phyloP scores from a whole-genome alignment of 2,329 filamentous ascomycete species.

The Capronia epimyces region DNA sequence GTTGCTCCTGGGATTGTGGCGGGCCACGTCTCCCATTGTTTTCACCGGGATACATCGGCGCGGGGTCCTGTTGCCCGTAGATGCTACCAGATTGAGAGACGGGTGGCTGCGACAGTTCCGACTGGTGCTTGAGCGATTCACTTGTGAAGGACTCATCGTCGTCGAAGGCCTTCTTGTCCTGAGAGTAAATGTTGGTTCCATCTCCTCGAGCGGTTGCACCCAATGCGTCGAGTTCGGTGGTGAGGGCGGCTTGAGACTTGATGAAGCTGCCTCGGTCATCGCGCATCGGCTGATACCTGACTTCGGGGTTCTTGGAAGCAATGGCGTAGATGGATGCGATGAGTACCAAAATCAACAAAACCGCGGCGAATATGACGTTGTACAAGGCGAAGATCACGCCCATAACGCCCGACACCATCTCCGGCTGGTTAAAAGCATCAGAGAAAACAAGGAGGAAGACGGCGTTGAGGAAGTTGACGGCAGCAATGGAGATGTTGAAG shows the following conservation, averaged over 20 bases:
- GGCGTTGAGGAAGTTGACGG: conserved; percentile 83
- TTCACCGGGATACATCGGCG: conserved; percentile 42
- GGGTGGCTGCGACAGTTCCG: conserved; percentile 15
- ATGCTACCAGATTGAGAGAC: conserved; percentile 6
- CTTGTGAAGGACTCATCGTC: conserved; percentile 53
- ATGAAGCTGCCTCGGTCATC: conserved; percentile 96
- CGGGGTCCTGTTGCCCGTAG: conserved; percentile 8
- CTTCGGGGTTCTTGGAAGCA: conserved; percentile 88
- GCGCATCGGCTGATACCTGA: conserved; percentile 91
- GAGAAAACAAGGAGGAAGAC: conserved; percentile 88
- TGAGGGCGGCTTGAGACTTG: conserved; percentile 83
- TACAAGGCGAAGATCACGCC: conserved; percentile 83
- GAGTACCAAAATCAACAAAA: conserved; percentile 76
- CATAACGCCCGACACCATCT: conserved; percentile 78
- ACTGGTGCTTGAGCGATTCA: conserved; percentile 30
- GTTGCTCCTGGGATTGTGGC: conserved; percentile 28
- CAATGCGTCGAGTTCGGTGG: conserved; percentile 83
- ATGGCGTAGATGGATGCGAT: conserved; percentile 73
- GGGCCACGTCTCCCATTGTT: conserved; percentile 37
- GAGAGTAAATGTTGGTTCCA: conserved; percentile 54
- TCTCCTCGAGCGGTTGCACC: conserved; percentile 85
- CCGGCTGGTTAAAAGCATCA: conserved; percentile 75
- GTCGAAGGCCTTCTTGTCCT: conserved; percentile 55
- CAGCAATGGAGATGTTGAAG: conserved; percentile 89
- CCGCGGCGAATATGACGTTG: conserved; percentile 76